Conservation (phyloP, 2,329 filamentous ascomycete genomes). For the Blumeria hordei region DNA sequence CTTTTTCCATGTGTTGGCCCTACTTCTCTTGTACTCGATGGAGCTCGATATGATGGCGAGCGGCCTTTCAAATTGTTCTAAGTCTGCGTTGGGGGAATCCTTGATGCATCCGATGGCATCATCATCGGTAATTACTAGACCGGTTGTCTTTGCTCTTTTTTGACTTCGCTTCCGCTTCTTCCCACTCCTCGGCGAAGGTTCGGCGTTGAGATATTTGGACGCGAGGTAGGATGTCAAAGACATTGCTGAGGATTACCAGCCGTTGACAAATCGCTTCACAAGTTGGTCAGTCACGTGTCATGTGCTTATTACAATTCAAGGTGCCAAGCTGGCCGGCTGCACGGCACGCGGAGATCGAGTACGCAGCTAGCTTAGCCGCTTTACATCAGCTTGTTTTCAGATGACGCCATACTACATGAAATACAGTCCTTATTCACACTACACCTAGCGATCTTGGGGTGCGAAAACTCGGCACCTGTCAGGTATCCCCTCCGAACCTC, state of each 20-base stretch:
- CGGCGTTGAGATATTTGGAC: slow-evolving; percentile 64
- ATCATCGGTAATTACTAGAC: slow-evolving; percentile 41
- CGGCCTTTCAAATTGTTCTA: slow-evolving; percentile 25
- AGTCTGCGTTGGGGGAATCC: slow-evolving; percentile 16
- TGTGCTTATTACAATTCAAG: not conserved
- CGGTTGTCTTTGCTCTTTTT: slow-evolving; percentile 17
- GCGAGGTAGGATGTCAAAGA: slow-evolving; percentile 66
- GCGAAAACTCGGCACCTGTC: too few species aligned
- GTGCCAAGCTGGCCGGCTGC: not conserved
- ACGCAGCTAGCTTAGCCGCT: too few species aligned
- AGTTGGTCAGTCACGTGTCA: not conserved
- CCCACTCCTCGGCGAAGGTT: slow-evolving; percentile 27
- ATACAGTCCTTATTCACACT: too few species aligned
- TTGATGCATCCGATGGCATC: slow-evolving; percentile 21
- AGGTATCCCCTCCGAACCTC: too few species aligned
- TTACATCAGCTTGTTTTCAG: too few species aligned
- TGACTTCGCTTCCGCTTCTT: slow-evolving; percentile 43
- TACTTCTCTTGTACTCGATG: slow-evolving; percentile 46
- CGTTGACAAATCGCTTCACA: not conserved
- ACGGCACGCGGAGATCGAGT: too few species aligned
- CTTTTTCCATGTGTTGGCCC: slow-evolving; percentile 61
- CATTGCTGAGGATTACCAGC: slow-evolving; percentile 13
- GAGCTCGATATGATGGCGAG: slow-evolving; percentile 23
- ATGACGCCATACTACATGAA: too few species aligned
- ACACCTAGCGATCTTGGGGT: too few species aligned